Evolutionary conservation across 306 rosid genomes (phyloP).

Genomic region (Quillaja saponaria): DNA sequence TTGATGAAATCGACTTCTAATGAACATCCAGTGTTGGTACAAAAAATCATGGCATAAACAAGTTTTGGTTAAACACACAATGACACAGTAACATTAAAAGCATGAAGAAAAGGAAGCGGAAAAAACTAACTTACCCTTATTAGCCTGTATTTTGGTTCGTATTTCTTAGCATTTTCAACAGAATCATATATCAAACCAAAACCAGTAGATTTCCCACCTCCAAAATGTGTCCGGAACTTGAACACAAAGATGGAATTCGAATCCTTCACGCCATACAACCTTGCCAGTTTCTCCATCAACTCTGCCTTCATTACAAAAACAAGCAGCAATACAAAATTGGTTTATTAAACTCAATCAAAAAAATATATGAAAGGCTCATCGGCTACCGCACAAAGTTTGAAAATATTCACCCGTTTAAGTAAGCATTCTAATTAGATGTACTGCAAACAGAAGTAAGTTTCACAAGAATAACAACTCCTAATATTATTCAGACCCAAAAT

Average conservation of each 20-base stretch:
- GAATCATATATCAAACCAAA: slow-evolving; percentile 40
- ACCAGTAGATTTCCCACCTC: slow-evolving; percentile 37
- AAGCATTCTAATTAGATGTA: background rate
- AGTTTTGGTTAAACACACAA: no score
- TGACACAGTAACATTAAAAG: no score
- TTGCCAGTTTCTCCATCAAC: slow-evolving; percentile 32
- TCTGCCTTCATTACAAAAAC: slow-evolving; percentile 30
- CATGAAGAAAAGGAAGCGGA: no score
- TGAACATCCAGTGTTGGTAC: no score
- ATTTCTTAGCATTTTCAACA: slow-evolving; percentile 37
- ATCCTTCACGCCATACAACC: slow-evolving; percentile 35
- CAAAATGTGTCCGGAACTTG: slow-evolving; percentile 40
- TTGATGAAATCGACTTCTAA: no score
- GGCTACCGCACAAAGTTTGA: no score
- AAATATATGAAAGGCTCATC: background rate
- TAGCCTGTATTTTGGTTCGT: slow-evolving; percentile 38
- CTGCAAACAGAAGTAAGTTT: no score
- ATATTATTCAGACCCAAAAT: background rate
- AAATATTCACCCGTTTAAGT: background rate
- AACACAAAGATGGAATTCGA: slow-evolving; percentile 32
- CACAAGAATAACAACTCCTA: background rate
- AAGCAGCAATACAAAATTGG: background rate
- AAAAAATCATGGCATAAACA: no score
- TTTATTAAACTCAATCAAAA: background rate
- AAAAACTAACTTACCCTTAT: slow-evolving; percentile 25